Base-by-base conservation (phyloP, 1,284 basidiomycete genomes). In the Heterobasidion parviporum region DNA sequence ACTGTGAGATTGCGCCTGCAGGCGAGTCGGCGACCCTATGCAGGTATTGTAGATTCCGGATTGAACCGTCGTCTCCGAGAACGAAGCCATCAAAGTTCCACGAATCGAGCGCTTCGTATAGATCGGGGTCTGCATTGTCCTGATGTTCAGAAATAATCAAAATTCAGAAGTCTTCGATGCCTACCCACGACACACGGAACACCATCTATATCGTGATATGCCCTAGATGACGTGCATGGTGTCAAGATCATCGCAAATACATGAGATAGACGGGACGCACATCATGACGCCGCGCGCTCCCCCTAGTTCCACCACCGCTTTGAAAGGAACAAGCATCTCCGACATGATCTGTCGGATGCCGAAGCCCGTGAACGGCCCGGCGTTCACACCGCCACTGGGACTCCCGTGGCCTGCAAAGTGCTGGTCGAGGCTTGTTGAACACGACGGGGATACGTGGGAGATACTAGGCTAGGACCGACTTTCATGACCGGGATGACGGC, bases 371-470 rank as follows among this genome's bases (percentile, higher is more conserved):
- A 62, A 68, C 0, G 67, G 66, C 2, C 63, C 67, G 3, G 66
- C 65, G 47, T 68, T 68, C 32, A 67, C 55, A n/a, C 67, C 67
- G 20, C 62, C 63, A 4, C 58, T 55, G 12, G 67, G 61, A 41
- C 62, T 64, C 9, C 67, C 67, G 38, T 68, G 65, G n/a, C 62
- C 67, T 20, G 64, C 66, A 57, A 68, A 68, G 55, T 68, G 67
- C 66, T 68, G 52, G 18, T 26, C 35, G 14, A 41, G 20, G 26
- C 15, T 48, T 47, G 3, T 50, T 26, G 43, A 18, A 12, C 5
- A 14, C 26, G 15, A 2, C 33, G 15, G 26, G 20, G 15, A 34
- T 9, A 56, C 43, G 18, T 20, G 16, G 35, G 14, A 14, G 43
- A 26, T 47, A 41, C 10, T 35, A 38, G 50, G 32, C 26, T 51